phyloP scores from a whole-genome alignment of 805 yeast genomes.

The Sungouiozyma intestinalis region DNA sequence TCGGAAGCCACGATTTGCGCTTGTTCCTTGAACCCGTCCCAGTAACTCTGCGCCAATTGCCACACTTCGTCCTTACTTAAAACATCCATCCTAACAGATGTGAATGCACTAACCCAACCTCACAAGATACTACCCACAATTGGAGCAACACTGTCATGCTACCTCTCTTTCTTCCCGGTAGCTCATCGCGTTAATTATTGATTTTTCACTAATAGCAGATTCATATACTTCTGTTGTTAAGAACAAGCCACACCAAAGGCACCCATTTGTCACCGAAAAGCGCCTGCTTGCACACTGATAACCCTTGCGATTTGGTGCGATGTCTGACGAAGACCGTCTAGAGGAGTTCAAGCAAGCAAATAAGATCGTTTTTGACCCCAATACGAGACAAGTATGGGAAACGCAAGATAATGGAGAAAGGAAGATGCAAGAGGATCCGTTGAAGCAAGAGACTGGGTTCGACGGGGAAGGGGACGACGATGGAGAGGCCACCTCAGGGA shows the following conservation, averaged over 20 bases:
- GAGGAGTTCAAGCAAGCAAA: slow-evolving; percentile 28
- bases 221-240: background rate
- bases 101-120: too few relatives aligned
- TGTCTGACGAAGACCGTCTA: slow-evolving; percentile 27
- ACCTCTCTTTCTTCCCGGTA: too few relatives aligned
- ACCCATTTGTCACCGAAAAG: too few relatives aligned
- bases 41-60: background rate
- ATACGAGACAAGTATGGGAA: slow-evolving; percentile 31
- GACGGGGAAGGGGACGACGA: slow-evolving; percentile 29
- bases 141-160: too few relatives aligned
- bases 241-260: too few relatives aligned
- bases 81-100: background rate
- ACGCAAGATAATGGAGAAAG: slow-evolving; percentile 10
- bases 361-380: slow-evolving; percentile 28
- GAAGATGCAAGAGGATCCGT: slow-evolving; percentile 1
- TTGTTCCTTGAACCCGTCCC: slow-evolving; percentile 6
- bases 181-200: background rate
- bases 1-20: slow-evolving; percentile 12
- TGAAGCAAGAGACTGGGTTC: background rate
- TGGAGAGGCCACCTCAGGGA: slow-evolving; percentile 80
- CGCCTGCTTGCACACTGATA: too few relatives aligned
- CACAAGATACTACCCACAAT: too few relatives aligned
- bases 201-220: background rate
- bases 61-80: background rate
- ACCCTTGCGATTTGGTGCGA: too few relatives aligned